Base-by-base conservation (phyloP, 179 eudicot species). In the Spinacia oleracea region DNA sequence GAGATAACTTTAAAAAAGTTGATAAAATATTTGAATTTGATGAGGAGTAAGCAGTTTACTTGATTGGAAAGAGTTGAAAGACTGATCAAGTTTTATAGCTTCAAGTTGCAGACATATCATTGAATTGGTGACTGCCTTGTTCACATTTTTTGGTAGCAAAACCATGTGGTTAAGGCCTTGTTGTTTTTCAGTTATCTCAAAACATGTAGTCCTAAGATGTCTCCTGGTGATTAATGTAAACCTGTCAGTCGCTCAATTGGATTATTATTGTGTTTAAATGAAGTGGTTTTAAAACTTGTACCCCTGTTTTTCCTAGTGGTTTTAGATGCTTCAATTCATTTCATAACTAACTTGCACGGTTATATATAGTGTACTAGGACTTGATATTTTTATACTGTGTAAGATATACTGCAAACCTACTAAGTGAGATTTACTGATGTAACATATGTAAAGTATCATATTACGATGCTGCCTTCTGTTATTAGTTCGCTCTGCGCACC, bases 61-160 rank as follows among this genome's bases (percentile, higher is more conserved):
- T 70, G 31, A 35, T 70, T 69, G 73, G 34, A 18, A 42, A n/a
- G 73, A 46, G 55, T 46, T 70, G 1, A 2, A 18, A 45, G 12
- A 35, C 25, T 69, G 35, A 20, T 25, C 5, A 18, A 25, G 40
- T 69, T 77, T 40, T 75, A 75, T 75, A 77, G 75, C 65, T 79
- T 31, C n/a, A 29, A 43, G 29, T 8, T 27, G 7, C 9, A 46
- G 64, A 50, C 53, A 51, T 48, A 12, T 27, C 18, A 71, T 0
- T 27, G 69, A 25, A n/a, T 29, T 38, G 48, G 27, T 70, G 18
- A 12, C 35, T 27, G 50, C 10, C 67, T 51, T 12, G 34, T 55
- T 56, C 15, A 16, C 5, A 56, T 4, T 43, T 0, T 11, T 8
- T 56, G 20, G 50, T 4, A 23, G 15, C 77, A 58, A 40, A 74